Evolutionary conservation across 2,329 filamentous ascomycete genomes (phyloP).

Genomic region (Clarireedia sp.): DNA sequence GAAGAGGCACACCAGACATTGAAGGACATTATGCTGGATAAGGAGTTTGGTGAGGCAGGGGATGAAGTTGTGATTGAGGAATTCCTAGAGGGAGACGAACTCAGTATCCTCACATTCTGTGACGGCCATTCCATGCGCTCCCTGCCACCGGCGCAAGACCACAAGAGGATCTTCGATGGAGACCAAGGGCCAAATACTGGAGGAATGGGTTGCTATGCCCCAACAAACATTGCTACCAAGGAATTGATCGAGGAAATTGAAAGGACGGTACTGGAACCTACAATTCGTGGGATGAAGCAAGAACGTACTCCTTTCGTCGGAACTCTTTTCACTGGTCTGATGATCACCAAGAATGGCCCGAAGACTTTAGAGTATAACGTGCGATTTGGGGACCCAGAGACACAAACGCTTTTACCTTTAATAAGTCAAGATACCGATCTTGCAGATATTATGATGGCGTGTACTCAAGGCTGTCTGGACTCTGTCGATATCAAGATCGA

Average conservation of each 20-base stretch:
- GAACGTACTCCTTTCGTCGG: constrained; percentile 70
- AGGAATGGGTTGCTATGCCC: constrained; percentile 95
- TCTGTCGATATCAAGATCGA: constrained; percentile 61
- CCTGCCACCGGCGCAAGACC: constrained; percentile 87
- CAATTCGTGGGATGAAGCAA: constrained; percentile 76
- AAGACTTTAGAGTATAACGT: constrained; percentile 91
- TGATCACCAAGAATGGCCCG: constrained; percentile 76
- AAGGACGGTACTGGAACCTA: constrained; percentile 76
- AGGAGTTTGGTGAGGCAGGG: constrained; percentile 78
- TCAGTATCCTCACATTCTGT: constrained; percentile 84
- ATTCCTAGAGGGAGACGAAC: constrained; percentile 81
- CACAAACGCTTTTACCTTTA: constrained; percentile 75
- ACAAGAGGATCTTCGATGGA: constrained; percentile 89
- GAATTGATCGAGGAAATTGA: constrained; percentile 74
- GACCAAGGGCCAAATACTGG: constrained; percentile 91
- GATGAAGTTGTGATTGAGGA: constrained; percentile 94
- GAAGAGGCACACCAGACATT: constrained; percentile 76
- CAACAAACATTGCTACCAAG: constrained; percentile 68
- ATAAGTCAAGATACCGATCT: constrained; percentile 73
- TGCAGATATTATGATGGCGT: constrained; percentile 81
- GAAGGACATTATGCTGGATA: constrained; percentile 82
- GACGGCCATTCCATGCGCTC: constrained; percentile 80
- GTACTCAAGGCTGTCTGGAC: constrained; percentile 66
- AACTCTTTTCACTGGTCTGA: constrained; percentile 81
- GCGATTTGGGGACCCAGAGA: constrained; percentile 86